These are phyloP conservation scores for Pseudomonodictys pantanalensis DNA, from an alignment of 495 filamentous ascomycete species.

Conservation along the genomic window DNA sequence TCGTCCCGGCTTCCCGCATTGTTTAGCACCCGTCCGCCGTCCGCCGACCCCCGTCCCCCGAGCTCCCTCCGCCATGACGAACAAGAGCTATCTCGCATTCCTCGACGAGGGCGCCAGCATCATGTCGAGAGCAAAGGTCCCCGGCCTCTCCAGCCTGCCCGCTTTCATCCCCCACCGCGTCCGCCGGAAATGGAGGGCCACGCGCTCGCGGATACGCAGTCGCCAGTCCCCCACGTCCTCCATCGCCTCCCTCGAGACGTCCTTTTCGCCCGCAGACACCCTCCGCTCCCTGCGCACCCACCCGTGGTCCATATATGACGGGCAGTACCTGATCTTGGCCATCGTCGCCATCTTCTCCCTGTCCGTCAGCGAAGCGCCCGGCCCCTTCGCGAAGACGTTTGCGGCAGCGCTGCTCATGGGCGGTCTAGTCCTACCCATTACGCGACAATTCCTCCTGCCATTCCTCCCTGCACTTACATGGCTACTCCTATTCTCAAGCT, in stretches of 20 bases:
- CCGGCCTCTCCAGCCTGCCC: slow-evolving; percentile 44
- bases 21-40: neutral
- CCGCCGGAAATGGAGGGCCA: slow-evolving; percentile 60
- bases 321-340: slow-evolving; percentile 74
- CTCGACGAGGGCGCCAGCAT: slow-evolving; percentile 33
- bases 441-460: slow-evolving; percentile 86
- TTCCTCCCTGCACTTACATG: slow-evolving; percentile 80
- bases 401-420: slow-evolving; percentile 62
- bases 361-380: slow-evolving; percentile 71
- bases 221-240: slow-evolving; percentile 67
- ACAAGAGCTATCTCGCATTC: slow-evolving; percentile 30
- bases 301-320: slow-evolving; percentile 81
- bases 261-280: slow-evolving; percentile 71
- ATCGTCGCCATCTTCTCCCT: slow-evolving; percentile 76
- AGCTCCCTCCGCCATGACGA: slow-evolving; percentile 23
- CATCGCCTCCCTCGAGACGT: slow-evolving; percentile 75
- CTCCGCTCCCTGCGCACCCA: slow-evolving; percentile 68
- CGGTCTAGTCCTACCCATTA: slow-evolving; percentile 79
- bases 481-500: slow-evolving; percentile 83
- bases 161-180: slow-evolving; percentile 66
- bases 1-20: neutral
- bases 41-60: neutral
- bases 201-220: slow-evolving; percentile 66
- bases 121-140: slow-evolving; percentile 35
- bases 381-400: slow-evolving; percentile 66